Base-by-base conservation (phyloP, 1,284 basidiomycete genomes). In the Pyrrhoderma lamaoense region DNA sequence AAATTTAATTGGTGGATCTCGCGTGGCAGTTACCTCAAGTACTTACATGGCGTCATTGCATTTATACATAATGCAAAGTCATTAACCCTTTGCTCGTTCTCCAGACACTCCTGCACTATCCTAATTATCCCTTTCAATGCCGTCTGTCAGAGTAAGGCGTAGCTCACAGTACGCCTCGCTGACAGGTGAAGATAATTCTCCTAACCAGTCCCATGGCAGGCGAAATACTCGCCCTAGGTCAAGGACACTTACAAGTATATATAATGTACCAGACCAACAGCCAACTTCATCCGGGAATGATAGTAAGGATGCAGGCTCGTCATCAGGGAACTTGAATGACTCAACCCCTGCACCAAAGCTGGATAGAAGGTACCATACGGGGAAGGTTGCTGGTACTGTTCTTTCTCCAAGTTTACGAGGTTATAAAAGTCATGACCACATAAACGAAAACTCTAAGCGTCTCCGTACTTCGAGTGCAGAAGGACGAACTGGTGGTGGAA, bases 91-190 rank as follows among this genome's bases (percentile, higher is more conserved):
- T 31, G 27, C 27, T 31, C 11, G 5, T 31, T 11, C 5, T 31
- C 14, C 14, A 40, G 38, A 5, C 38, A 8, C 7, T 40, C 38
- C 16, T 40, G 38, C 14, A 40, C 11, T 11, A 40, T 40, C n/a
- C 38, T 40, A 9, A 9, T 37, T 40, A 7, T 14, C 21, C 38
- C 38, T 22, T 40, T 40, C 36, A 31, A 79, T 80, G 77, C 77
- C 79, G 31, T 82, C 79, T 43, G 73, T 83, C 43, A 70, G 77
- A 58, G 70, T 83, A 27, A 72, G 68, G 60, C 67, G 72, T 23
- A 69, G 70, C 50, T 52, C 56, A 14, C 51, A 61, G 2, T 77
- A 77, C 60, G 64, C 69, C 16, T 65, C 64, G 37, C 64, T 77
- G 35, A 58, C 13, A n/a, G 54, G 51, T 21, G 54, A 65, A 40